Base-by-base conservation (phyloP, 176 grass and related monocot species). In the Melocanna baccifera region DNA sequence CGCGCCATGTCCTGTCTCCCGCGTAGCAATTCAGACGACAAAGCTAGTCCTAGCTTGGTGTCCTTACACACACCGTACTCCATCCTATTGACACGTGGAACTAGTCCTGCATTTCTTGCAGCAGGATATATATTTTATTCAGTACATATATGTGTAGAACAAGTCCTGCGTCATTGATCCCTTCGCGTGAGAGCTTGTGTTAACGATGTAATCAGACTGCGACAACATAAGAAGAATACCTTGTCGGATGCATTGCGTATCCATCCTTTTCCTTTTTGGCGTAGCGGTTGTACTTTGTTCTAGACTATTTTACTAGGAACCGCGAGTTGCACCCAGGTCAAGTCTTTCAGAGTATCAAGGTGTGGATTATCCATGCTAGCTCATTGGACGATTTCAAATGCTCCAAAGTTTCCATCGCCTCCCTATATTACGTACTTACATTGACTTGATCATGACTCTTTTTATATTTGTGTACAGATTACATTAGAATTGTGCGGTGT, bases 171-270 rank as follows among this genome's bases (percentile, higher is more conserved):
- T 50, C 29, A n/a, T 10, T 30, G 3, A n/a, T 32, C 26, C 25
- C 13, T 15, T 83, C 2, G n/a, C 67, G 19, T 78, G 73, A 53
- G 34, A 78, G 34, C 7, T 46, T n/a, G n/a, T n/a, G n/a, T 3
- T 55, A 65, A 43, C 18, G 67, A 83, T 46, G 86, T 71, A 72
- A 66, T 56, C 67, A 2, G 81, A 84, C 16, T 26, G 74, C 25
- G 74, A 84, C 80, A 20, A 19, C 23, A 39, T 30, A 50, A 6
- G 32, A 64, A 64, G 47, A 34, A 8, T 66, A 56, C 43, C 61
- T 29, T 20, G 67, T 42, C 14, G 10, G 9, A 12, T 29, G 29
- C 56, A 16, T 62, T 68, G 42, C 45, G 25, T 67, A 5, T 80
- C 45, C 12, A 51, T 26, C 47, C 20, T 63, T 61, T 73, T 34